Evolutionary conservation across 2,329 filamentous ascomycete species (phyloP).

Genomic region (Leptographium flavum): DNA sequence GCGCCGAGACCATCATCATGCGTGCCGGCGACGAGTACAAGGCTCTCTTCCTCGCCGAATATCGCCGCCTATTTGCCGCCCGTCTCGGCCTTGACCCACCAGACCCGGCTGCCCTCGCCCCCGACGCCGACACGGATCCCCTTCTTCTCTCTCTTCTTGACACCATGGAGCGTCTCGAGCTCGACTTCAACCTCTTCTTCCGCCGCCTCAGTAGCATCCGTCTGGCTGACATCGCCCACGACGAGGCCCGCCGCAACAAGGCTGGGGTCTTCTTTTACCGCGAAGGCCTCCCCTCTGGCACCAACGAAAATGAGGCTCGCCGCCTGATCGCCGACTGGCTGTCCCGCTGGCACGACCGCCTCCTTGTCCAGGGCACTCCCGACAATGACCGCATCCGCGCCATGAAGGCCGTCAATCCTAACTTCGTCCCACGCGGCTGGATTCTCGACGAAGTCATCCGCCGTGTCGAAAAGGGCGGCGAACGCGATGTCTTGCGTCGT

Average conservation of each 20-base stretch:
- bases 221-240: constrained; percentile 47
- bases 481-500: constrained; percentile 62
- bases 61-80: constrained; percentile 69
- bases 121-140: constrained; percentile 56
- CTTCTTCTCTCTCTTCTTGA: constrained; percentile 76
- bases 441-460: constrained; percentile 87
- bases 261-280: constrained; percentile 68
- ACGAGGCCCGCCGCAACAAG: constrained; percentile 45
- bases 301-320: constrained; percentile 34
- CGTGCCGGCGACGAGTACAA: constrained; percentile 79
- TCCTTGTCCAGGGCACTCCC: constrained; percentile 55
- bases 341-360: constrained; percentile 56
- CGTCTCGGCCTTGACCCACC: constrained; percentile 51
- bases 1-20: constrained; percentile 73
- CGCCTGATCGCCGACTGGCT: constrained; percentile 66
- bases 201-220: constrained; percentile 55
- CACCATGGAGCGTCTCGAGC: constrained; percentile 61
- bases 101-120: constrained; percentile 21
- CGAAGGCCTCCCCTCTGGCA: constrained; percentile 47
- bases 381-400: constrained; percentile 48
- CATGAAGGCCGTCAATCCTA: constrained; percentile 86
- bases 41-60: constrained; percentile 73
- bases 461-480: constrained; percentile 70
- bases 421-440: constrained; percentile 84
- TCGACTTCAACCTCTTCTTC: constrained; percentile 95